Conservation (phyloP, 352 stramenopile species). For the Phytophthora tentaculata region DNA sequence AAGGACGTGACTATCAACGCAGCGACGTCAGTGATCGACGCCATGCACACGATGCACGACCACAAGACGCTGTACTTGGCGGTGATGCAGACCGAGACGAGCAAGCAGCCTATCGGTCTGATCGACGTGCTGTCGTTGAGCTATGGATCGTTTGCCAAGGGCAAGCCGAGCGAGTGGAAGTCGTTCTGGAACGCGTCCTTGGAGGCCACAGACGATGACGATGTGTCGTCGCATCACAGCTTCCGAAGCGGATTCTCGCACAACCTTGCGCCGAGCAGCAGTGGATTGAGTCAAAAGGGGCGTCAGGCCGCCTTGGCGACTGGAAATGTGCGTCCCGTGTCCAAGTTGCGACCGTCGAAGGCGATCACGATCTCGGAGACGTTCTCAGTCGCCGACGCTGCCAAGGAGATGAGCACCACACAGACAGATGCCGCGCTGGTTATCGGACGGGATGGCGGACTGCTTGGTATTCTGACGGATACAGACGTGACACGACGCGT, state of each 20-base stretch:
- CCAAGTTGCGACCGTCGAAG: constrained; percentile 87
- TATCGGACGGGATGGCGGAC: constrained; percentile 85
- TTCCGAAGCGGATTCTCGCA: constrained; percentile 81
- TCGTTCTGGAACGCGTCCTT: constrained; percentile 92
- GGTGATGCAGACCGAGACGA: constrained; percentile 77
- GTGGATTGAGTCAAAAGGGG: constrained; percentile 44
- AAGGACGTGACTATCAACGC: constrained; percentile 76
- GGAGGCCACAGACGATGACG: constrained; percentile 75
- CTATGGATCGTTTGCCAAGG: constrained; percentile 90
- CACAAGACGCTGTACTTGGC: constrained; percentile 87
- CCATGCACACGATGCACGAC: constrained; percentile 91
- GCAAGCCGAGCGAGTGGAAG: constrained; percentile 86
- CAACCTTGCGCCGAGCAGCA: constrained; percentile 46
- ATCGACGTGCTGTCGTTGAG: constrained; percentile 90
- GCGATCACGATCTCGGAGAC: constrained; percentile 90
- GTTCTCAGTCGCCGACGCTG: constrained; percentile 89
- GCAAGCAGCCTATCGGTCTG: constrained; percentile 71
- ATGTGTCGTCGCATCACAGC: constrained; percentile 83
- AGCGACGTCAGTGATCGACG: constrained; percentile 79
- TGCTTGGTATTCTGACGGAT: constrained; percentile 97
- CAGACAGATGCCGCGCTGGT: constrained; percentile 94
- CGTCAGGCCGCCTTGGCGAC: constrained; percentile 59
- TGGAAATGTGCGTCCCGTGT: constrained; percentile 92
- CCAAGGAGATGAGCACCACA: constrained; percentile 89
- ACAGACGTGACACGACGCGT: constrained; percentile 89